These are phyloP conservation scores for Helminthosporium solani DNA, from an alignment of 2,329 filamentous ascomycete species.

Conservation along the genomic window DNA sequence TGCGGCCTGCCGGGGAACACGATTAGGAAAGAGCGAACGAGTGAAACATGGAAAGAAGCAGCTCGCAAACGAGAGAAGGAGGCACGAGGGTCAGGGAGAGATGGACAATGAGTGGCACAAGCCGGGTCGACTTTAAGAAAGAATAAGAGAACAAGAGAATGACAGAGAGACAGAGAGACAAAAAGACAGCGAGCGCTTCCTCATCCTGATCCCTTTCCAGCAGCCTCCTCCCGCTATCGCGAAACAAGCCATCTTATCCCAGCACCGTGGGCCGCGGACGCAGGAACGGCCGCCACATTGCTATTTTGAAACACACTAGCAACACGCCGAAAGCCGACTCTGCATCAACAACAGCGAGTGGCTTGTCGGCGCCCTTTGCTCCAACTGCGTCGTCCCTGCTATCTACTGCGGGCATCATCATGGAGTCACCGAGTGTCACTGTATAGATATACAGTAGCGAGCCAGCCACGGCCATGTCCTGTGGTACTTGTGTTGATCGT, in stretches of 20 bases:
- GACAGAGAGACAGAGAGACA: too few species aligned
- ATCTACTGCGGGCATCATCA: too few species aligned
- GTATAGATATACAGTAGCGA: too few species aligned
- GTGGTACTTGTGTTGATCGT: background rate
- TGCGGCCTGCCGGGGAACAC: too few species aligned
- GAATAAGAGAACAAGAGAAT: too few species aligned
- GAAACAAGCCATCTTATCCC: conserved; percentile 17
- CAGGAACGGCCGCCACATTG: conserved; percentile 24
- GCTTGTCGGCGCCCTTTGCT: background rate
- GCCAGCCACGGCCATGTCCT: background rate
- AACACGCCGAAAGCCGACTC: background rate
- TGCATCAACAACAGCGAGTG: background rate
- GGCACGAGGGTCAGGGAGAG: too few species aligned
- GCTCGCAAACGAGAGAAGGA: background rate
- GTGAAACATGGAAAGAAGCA: background rate
- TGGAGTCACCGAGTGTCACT: too few species aligned
- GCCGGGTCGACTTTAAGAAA: too few species aligned
- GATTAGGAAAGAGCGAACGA: too few species aligned
- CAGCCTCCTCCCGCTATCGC: conserved; percentile 2
- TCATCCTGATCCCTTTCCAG: background rate
- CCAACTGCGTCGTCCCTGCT: background rate
- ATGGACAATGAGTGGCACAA: too few species aligned
- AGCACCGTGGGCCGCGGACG: conserved; percentile 12
- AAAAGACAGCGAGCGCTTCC: too few species aligned
- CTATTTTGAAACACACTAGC: conserved; percentile 16